Conservation (phyloP, 179 eudicot species). For the Beta corolliflora region DNA sequence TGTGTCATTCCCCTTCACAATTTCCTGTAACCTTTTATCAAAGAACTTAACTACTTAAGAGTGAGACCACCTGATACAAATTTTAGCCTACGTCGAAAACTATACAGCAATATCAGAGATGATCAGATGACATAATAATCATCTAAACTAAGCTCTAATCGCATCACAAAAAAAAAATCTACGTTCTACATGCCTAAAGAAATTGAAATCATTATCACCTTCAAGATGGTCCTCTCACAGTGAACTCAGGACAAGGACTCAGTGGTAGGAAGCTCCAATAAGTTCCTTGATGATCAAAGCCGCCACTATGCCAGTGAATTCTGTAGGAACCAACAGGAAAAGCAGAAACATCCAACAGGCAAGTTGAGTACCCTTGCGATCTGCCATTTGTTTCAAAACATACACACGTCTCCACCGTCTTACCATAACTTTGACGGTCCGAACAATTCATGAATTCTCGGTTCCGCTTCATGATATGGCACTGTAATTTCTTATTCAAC, state of each 20-base stretch:
- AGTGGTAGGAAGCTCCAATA: slow-evolving; percentile 66
- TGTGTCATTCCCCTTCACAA: too few species aligned
- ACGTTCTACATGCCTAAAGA: not conserved
- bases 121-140: not conserved
- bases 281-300: slow-evolving; percentile 55
- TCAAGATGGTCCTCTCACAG: slow-evolving; percentile 29
- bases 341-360: slow-evolving; percentile 71
- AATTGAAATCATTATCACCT: not conserved
- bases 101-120: not conserved
- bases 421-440: slow-evolving; percentile 21
- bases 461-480: slow-evolving; percentile 37
- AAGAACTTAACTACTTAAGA: too few species aligned
- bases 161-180: too few species aligned
- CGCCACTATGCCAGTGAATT: slow-evolving; percentile 67
- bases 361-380: slow-evolving; percentile 81
- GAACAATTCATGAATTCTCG: slow-evolving; percentile 21
- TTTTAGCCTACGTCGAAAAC: not conserved
- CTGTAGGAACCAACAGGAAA: slow-evolving; percentile 67
- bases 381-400: slow-evolving; percentile 53
- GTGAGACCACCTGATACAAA: not conserved
- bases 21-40: too few species aligned
- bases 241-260: slow-evolving; percentile 54
- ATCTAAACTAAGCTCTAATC: not conserved
- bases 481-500: slow-evolving; percentile 54
- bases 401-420: slow-evolving; percentile 41